phyloP scores from a whole-genome alignment of 1,139 yeast genomes.

The Pneumocystis oryctolagi region DNA sequence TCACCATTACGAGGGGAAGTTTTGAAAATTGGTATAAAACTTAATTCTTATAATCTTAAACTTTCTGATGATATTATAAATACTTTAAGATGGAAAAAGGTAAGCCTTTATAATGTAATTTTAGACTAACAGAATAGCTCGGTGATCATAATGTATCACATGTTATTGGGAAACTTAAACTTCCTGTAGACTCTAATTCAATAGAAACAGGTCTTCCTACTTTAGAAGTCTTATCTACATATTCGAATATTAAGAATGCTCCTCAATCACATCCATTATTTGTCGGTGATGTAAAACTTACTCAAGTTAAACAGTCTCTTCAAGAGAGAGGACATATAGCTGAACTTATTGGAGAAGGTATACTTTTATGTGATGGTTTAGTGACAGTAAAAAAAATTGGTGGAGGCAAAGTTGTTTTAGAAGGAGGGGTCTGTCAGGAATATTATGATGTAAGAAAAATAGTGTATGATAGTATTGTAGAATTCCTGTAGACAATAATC shows the following conservation, averaged over 20 bases:
- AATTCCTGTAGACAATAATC: background rate
- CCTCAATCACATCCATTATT: slow-evolving; percentile 37
- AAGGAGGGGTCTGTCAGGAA: slow-evolving; percentile 62
- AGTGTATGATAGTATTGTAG: slow-evolving; percentile 25
- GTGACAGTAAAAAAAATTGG: slow-evolving; percentile 63
- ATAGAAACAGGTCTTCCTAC: slow-evolving; percentile 11
- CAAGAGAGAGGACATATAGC: slow-evolving; percentile 49
- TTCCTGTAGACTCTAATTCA: slow-evolving; percentile 20
- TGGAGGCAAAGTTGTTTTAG: slow-evolving; percentile 71
- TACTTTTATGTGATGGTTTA: slow-evolving; percentile 65
- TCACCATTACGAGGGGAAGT: slow-evolving; percentile 14
- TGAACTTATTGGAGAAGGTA: slow-evolving; percentile 87
- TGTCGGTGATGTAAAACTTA: slow-evolving; percentile 76
- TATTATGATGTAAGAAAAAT: slow-evolving; percentile 68
- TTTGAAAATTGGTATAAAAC: slow-evolving; percentile 19
- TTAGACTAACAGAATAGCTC: background rate
- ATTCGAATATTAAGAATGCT: slow-evolving; percentile 22
- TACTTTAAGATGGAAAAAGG: slow-evolving; percentile 65
- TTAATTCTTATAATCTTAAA: slow-evolving; percentile 47
- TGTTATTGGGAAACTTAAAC: slow-evolving; percentile 43
- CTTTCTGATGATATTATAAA: slow-evolving; percentile 54
- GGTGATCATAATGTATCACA: slow-evolving; percentile 76
- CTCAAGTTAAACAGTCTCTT: slow-evolving; percentile 59
- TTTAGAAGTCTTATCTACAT: slow-evolving; percentile 21
- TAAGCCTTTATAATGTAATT: slow-evolving; percentile 18